phyloP scores from a whole-genome alignment of 176 grass and related monocot species.

The Panicum miliaceum region DNA sequence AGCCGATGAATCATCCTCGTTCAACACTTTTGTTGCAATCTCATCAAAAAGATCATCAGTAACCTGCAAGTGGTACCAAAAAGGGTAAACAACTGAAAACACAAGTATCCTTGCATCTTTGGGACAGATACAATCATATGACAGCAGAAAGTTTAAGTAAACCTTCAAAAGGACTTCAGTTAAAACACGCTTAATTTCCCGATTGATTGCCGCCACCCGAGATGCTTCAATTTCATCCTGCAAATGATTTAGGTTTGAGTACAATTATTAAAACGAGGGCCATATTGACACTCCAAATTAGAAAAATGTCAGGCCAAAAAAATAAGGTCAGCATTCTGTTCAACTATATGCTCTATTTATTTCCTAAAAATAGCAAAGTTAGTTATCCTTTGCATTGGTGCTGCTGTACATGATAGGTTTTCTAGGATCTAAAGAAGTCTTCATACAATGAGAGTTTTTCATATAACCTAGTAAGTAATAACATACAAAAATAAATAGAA shows the following conservation, averaged over 20 bases:
- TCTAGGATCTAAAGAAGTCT: conserved; percentile 19
- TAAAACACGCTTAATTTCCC: conserved; percentile 92
- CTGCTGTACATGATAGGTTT: conserved; percentile 1
- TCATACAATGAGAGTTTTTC: neutral
- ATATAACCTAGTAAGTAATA: conserved; percentile 8
- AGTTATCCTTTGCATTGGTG: neutral
- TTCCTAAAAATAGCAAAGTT: neutral
- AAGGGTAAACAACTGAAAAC: conserved; percentile 14
- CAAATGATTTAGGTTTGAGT: conserved; percentile 33
- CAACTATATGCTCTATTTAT: conserved; percentile 26
- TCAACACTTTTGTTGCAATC: conserved; percentile 87
- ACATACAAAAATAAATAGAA: neutral
- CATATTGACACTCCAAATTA: conserved; percentile 8
- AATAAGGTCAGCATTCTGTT: neutral
- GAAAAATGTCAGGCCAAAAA: conserved; percentile 3
- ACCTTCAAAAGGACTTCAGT: conserved; percentile 98
- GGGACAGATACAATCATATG: conserved; percentile 9
- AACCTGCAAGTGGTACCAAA: conserved; percentile 64
- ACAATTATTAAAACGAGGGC: conserved; percentile 19
- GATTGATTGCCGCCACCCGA: conserved; percentile 69
- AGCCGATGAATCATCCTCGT: conserved; percentile 68
- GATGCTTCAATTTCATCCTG: conserved; percentile 81
- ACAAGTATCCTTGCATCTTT: conserved; percentile 10
- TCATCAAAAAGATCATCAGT: conserved; percentile 98
- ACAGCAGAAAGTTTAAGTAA: conserved; percentile 15